A percentile compares a stretch with the other conserved stretches of the same genome.
These are phyloP conservation scores for Trichoderma aggressivum DNA, from an alignment of 2,329 filamentous ascomycete genomes.

Conservation along the genomic window DNA sequence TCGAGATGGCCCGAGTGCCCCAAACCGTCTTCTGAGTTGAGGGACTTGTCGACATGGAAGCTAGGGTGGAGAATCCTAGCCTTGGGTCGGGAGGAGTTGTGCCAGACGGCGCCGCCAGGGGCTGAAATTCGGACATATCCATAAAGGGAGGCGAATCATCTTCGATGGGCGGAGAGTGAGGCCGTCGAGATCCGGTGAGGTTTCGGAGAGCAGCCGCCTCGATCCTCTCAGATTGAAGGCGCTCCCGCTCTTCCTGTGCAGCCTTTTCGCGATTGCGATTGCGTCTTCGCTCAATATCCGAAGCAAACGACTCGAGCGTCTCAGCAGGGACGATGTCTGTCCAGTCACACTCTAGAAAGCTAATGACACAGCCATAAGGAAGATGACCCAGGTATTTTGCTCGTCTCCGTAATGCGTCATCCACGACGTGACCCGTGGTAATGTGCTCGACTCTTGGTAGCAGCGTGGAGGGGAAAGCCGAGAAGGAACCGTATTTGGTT, in stretches of 20 bases:
- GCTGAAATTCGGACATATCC: constrained; percentile 62
- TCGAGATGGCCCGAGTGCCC: constrained; percentile 73
- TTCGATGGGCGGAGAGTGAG: constrained; percentile 35
- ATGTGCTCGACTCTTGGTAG: constrained; percentile 86
- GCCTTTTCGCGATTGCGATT: constrained; percentile 81
- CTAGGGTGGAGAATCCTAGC: constrained; percentile 64
- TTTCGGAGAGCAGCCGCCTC: constrained; percentile 68
- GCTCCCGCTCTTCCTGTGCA: constrained; percentile 79
- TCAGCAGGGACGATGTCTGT: constrained; percentile 78
- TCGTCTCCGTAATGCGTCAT: constrained; percentile 77
- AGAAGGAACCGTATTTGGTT: constrained; percentile 80
- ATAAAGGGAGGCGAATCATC: constrained; percentile 40
- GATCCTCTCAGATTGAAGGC: constrained; percentile 74
- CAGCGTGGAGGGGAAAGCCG: constrained; percentile 78
- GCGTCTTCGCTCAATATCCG: constrained; percentile 71
- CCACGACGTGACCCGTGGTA: constrained; percentile 81
- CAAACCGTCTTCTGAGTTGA: constrained; percentile 77
- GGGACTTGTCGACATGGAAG: constrained; percentile 78
- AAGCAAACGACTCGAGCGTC: constrained; percentile 70
- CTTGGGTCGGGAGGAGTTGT: constrained; percentile 55
- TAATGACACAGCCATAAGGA: constrained; percentile 86
- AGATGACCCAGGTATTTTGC: constrained; percentile 85
- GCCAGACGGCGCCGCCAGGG: constrained; percentile 50
- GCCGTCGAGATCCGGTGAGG: constrained; percentile 39
- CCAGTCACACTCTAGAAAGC: constrained; percentile 92